Evolutionary conservation across 2,329 filamentous ascomycete genomes (phyloP), one percentile per base, ranked within the genome.

Genomic region (Fusarium newnesense): DNA sequence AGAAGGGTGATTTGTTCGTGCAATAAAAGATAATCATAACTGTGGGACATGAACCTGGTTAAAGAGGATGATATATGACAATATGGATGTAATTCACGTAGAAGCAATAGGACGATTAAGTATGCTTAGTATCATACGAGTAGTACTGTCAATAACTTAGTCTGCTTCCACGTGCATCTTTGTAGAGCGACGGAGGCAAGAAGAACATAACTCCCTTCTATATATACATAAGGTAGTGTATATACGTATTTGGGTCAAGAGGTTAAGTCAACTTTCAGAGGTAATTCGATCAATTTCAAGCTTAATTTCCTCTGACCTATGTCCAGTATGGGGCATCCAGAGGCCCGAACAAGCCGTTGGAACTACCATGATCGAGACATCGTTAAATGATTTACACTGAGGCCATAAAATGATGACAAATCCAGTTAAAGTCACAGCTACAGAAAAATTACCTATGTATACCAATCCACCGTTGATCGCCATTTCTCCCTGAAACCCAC

Each of bases 271-370:
- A 53, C 67, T 54, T 60, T 53, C 47, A 59, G 44, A 72, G 37
- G 47, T 69, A 65, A 67, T 67, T 40, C 71, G 64, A 49, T 53
- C 59, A 74, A 49, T 53, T 60, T 39, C 60, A 74, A 49, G 32
- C 50, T 69, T 61, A 74, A 74, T 74, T 74, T 73, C 70, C 67
- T 47, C 49, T 44, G 24, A 53, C 57, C 66, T 67, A 58, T 44
- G 36, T 56, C 24, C 36, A 53, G 37, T 32, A 53, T 50, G 40
- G 60, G 49, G 34, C 34, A 32, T 53, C 26, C 26, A 36, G 40
- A 53, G 16, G 19, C 28, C 42, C 24, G n/a, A 56, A 26, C 11
- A 28, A n/a, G 21, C 19, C 24, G 21, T 28, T 43, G 32, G 15
- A 40, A 44, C 12, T 13, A 24, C 32, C 19, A 26, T 37, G 30